Evolutionary conservation across 2,329 filamentous ascomycete genomes (phyloP), one percentile per base, ranked within the genome.

Genomic region (Ramularia endophylla): DNA sequence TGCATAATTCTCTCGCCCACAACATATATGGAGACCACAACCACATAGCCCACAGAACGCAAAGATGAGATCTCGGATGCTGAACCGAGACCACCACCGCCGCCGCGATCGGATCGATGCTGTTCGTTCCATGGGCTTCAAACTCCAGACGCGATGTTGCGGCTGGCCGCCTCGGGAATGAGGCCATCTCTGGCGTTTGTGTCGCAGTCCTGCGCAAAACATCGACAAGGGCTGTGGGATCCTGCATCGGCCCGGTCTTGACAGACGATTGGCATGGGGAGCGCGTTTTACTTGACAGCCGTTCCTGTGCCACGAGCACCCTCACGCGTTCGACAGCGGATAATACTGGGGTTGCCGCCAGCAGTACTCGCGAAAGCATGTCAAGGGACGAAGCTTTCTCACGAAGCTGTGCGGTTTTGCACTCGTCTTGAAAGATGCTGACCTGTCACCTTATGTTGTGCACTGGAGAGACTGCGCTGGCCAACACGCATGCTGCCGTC

Each of bases 401-500:
- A 25, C 22, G 22, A 6, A 25, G 22, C 22, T 25, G 6, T 25
- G 6, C 22, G 22, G 22, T 25, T 11, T 6, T 6, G 6, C 22
- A 25, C 11, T 11, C 11, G 22, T 6, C 11, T 25, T 25, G 22
- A 25, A 25, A 6, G 22, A 11, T 6, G 22, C 22, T 40, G 48
- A 51, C 43, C 48, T 41, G 43, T 53, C 44, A 44, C n/a, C 37
- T 48, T 41, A 31, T 38, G 39, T 18, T 39, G 31, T 31, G 37
- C 41, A 39, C 27, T 34, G 44, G 33, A 32, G 36, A 41, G 20
- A 27, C 34, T 43, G 38, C 35, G 31, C 41, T 48, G 41, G 39
- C 44, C 37, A 41, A 38, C 34, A 47, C 41, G 50, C 50, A 51
- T 41, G 43, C 38, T 50, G 40, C 50, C 50, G 50, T 44, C 40